phyloP scores from a whole-genome alignment of 306 rosid species.

The Cicer judaicum region DNA sequence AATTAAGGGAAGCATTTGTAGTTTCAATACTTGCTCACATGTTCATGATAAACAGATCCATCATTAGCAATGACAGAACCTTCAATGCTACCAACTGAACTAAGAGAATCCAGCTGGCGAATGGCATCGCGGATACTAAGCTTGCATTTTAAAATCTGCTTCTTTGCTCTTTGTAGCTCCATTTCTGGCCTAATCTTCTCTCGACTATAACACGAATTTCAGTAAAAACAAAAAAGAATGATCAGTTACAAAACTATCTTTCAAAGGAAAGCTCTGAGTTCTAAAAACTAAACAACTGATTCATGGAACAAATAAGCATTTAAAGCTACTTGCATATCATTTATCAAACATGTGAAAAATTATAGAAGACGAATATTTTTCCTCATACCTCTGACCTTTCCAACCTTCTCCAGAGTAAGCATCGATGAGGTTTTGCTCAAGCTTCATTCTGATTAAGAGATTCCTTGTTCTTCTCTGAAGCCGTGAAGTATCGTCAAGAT shows the following conservation, averaged over 20 bases:
- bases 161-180: constrained; percentile 84
- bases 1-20: constrained; percentile 21
- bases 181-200: constrained; percentile 90
- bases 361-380: not conserved
- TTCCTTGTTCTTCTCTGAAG: constrained; percentile 84
- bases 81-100: constrained; percentile 88
- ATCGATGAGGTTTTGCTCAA: constrained; percentile 95
- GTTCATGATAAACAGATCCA: constrained; percentile 94
- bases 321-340: constrained; percentile 1
- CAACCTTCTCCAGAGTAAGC: constrained; percentile 98
- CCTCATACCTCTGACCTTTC: constrained; percentile 89
- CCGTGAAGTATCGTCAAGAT: constrained; percentile 80
- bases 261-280: constrained; percentile 18
- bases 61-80: constrained; percentile 85
- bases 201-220: constrained; percentile 58
- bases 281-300: not conserved
- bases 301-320: not conserved
- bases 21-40: constrained; percentile 57
- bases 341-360: not conserved
- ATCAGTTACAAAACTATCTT: constrained; percentile 30
- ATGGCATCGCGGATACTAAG: constrained; percentile 85
- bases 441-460: constrained; percentile 79
- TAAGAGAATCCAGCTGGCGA: constrained; percentile 76
- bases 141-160: constrained; percentile 86
- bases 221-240: constrained; percentile 1